Evolutionary conservation across 306 rosid species (phyloP), one percentile per base, ranked within the genome.

Genomic region (Albizia julibrissin): DNA sequence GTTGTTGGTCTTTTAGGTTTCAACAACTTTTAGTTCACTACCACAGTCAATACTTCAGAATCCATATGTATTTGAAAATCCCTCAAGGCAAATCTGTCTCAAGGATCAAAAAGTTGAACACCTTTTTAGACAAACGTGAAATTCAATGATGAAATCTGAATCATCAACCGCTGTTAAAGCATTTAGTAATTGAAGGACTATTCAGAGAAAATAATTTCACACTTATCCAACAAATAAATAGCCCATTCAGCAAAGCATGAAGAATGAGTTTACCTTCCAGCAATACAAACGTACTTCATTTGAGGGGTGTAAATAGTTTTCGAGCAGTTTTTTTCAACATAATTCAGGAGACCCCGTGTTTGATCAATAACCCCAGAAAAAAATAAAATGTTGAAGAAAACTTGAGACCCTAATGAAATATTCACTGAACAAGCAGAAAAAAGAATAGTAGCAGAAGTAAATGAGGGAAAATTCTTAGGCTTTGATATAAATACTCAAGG

Each of bases 361-460:
- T 95, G 98, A 88, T 95, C 98, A 79, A 95, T 85, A 58, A 93
- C 94, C 19, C 97, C 97, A 0, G 88, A 39, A n/a, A n/a, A n/a
- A n/a, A n/a, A n/a, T n/a, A n/a, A n/a, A 69, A 22, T 42, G 77
- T 56, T 7, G 54, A 72, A 61, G 19, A 49, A 61, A 75, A 69
- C 21, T 46, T 29, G 31, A 29, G 1, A 29, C 31, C 31, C 31
- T 29, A 29, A 1, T 29, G 31, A 29, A 29, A 29, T 29, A 29
- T 29, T 29, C 31, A 0, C 31, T 29, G 31, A 29, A 29, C 2
- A 0, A 29, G 31, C 31, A 29, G 31, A 29, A 29, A 29, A 29
- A 29, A 29, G 31, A 29, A 29, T 1, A 29, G 31, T 29, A 29
- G 31, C 1, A 29, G 31, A 29, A 29, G 2, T 29, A 29, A 29